These are phyloP conservation scores for Ceratocystis huliohia DNA, from an alignment of 2,329 filamentous ascomycete genomes.

Conservation along the genomic window DNA sequence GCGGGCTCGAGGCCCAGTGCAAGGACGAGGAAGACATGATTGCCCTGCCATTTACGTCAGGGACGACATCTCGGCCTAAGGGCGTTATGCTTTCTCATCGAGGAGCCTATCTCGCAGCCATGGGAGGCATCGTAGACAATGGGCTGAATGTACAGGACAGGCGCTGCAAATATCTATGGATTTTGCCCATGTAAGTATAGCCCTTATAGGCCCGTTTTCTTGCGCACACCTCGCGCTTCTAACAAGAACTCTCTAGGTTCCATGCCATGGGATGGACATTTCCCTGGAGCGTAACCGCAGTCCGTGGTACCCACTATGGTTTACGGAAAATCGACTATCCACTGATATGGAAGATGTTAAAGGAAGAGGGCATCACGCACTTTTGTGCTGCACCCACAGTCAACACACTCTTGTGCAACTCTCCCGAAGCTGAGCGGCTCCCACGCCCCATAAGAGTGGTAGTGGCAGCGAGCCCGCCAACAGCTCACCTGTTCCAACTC, in stretches of 20 bases:
- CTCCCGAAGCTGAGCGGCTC: conserved; percentile 59
- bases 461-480: conserved; percentile 83
- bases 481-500: conserved; percentile 78
- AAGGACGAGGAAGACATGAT: conserved; percentile 68
- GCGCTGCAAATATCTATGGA: conserved; percentile 78
- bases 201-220: not conserved
- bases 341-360: conserved; percentile 79
- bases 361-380: conserved; percentile 78
- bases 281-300: conserved; percentile 84
- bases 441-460: conserved; percentile 67
- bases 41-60: conserved; percentile 85
- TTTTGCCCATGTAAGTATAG: conserved; percentile 69
- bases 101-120: conserved; percentile 68
- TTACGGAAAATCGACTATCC: conserved; percentile 91
- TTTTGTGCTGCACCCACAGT: conserved; percentile 95
- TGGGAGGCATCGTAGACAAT: conserved; percentile 81
- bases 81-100: conserved; percentile 87
- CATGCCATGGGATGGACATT: conserved; percentile 72
- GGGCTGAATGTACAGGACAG: conserved; percentile 60
- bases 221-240: not conserved
- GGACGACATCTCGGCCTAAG: conserved; percentile 83
- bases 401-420: conserved; percentile 79
- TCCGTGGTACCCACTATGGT: conserved; percentile 88
- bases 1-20: conserved; percentile 55
- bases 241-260: conserved; percentile 33